A percentile compares a stretch with the other conserved stretches of the same genome.
Conservation (phyloP, 2,329 filamentous ascomycete genomes). For the Paecilomyces variotii region DNA sequence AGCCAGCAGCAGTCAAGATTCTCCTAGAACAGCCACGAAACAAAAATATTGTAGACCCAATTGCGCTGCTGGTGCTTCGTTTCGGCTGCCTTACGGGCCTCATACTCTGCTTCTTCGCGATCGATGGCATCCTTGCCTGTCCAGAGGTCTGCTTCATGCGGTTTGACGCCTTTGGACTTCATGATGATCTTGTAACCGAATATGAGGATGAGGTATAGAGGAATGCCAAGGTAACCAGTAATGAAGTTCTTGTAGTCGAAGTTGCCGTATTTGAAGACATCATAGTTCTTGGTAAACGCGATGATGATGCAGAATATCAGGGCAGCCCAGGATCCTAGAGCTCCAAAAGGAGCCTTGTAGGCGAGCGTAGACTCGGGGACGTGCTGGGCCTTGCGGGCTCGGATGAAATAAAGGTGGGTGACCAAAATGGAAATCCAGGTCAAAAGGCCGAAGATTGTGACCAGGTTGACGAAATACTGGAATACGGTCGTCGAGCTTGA, state of each 20-base stretch:
- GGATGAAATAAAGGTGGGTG: slow-evolving; percentile 57
- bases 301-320: slow-evolving; percentile 63
- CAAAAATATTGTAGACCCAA: slow-evolving; percentile 48
- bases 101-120: slow-evolving; percentile 59
- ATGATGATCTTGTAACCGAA: slow-evolving; percentile 55
- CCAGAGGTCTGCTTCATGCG: slow-evolving; percentile 58
- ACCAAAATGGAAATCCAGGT: slow-evolving; percentile 61
- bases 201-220: slow-evolving; percentile 60
- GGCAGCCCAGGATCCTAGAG: slow-evolving; percentile 57
- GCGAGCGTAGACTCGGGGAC: slow-evolving; percentile 48
- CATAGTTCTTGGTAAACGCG: slow-evolving; percentile 71
- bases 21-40: slow-evolving; percentile 51
- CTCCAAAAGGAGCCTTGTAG: slow-evolving; percentile 61
- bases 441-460: slow-evolving; percentile 55
- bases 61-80: slow-evolving; percentile 23
- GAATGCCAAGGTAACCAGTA: slow-evolving; percentile 66
- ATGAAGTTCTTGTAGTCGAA: slow-evolving; percentile 68
- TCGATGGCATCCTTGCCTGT: slow-evolving; percentile 64
- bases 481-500: slow-evolving; percentile 50
- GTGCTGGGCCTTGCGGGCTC: slow-evolving; percentile 51
- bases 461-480: slow-evolving; percentile 55
- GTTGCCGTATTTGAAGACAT: slow-evolving; percentile 53
- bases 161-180: slow-evolving; percentile 46
- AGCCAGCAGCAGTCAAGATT: neutral
- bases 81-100: slow-evolving; percentile 43